Evolutionary conservation across 1,139 yeast species (phyloP).

Genomic region (Scheffersomyces insectosa): DNA sequence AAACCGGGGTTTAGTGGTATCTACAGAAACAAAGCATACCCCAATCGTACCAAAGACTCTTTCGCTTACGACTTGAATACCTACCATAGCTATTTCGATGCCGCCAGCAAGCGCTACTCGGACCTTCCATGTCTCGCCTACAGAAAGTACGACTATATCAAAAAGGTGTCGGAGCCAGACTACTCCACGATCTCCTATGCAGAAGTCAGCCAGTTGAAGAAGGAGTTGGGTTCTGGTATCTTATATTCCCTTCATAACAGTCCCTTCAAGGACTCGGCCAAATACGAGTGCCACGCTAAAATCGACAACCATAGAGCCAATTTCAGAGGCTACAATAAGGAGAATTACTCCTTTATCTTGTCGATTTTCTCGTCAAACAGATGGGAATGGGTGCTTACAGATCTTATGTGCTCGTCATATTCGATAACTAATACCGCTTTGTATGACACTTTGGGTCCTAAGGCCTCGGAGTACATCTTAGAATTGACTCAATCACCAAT

Average conservation of each 20-base stretch:
- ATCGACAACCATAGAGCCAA: constrained; percentile 18
- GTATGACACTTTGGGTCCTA: constrained; percentile 27
- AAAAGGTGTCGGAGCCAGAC: constrained; percentile 13
- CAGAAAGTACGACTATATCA: constrained; percentile 19
- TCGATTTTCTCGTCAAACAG: constrained; percentile 23
- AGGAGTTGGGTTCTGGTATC: constrained; percentile 21
- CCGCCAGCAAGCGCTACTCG: constrained; percentile 13
- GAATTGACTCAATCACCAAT: constrained; percentile 23
- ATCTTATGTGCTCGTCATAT: constrained; percentile 19
- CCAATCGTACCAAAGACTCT: constrained; percentile 23
- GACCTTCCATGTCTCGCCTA: constrained; percentile 15
- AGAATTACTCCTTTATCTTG: constrained; percentile 21
- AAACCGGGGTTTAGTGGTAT: constrained; percentile 32
- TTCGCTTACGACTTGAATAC: constrained; percentile 18
- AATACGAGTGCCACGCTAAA: constrained; percentile 20
- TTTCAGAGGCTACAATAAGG: constrained; percentile 14
- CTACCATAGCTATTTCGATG: constrained; percentile 13
- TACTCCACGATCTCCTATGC: constrained; percentile 13
- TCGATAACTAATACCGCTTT: constrained; percentile 28
- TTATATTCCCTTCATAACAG: constrained; percentile 19
- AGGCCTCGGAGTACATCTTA: constrained; percentile 23
- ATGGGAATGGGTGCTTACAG: constrained; percentile 25
- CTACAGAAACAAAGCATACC: constrained; percentile 31
- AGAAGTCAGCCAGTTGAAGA: constrained; percentile 15
- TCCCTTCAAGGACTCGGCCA: constrained; percentile 16